Base-by-base conservation (phyloP, 2,329 filamentous ascomycete species). In the Geosmithia flava region DNA sequence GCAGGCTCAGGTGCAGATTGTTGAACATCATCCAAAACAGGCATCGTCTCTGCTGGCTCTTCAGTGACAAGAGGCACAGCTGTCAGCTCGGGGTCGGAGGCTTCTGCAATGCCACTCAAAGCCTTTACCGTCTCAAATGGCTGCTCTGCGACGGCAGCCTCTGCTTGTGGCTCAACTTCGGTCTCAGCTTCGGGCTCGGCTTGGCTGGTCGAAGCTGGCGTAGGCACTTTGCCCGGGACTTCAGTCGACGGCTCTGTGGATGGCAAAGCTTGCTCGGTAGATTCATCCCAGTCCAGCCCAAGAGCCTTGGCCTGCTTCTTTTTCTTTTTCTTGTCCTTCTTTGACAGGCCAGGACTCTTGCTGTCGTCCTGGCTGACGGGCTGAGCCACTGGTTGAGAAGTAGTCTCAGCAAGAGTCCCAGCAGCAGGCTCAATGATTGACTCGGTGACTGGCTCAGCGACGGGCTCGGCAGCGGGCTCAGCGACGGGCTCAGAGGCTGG, bases 301-400 rank as follows among this genome's bases (percentile, higher is more conserved):
- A 20, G 4, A 20, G 47, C 48, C 10, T 49, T 20, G 29, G 51
- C 45, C 30, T 53, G 54, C 50, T 58, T 54, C 49, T 56, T 54
- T 30, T 47, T 50, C 46, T 54, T 54, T 40, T 49, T 49, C 29
- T 44, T 49, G 42, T 53, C 49, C 47, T 48, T 52, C 47, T 48
- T 48, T 1, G 47, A 48, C 10, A 48, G 19, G 19, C 47, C 47
- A 20, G 41, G 23, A 23, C 20, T 17, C 29, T 19, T 16, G 20
- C 7, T 17, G 11, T 48, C 47, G n/a, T 44, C 40, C 11, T 47
- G 17, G 27, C 42, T 37, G 2, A 13, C 19, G 16, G 37, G 15
- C 7, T 42, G 10, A 19, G 41, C n/a, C 7, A 16, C 7, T n/a
- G 40, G 16, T 42, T 42, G 7, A 17, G 19, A 7, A n/a, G 40